Conservation (phyloP, 2,329 filamentous ascomycete species). For the Penicillium italicum region DNA sequence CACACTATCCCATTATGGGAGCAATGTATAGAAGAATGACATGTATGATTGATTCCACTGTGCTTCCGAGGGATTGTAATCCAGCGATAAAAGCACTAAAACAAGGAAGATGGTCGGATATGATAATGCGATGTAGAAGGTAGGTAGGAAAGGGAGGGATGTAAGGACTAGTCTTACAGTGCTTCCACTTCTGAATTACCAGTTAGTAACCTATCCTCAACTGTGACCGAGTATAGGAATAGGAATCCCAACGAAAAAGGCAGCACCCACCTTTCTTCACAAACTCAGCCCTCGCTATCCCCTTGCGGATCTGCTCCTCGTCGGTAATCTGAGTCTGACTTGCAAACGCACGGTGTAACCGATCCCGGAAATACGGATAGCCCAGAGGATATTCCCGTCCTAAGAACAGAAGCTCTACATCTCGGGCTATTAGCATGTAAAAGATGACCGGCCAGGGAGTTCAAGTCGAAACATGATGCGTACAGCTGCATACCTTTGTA, state of each 20-base stretch:
- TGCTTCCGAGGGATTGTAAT: not conserved
- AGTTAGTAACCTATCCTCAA: conserved; percentile 1
- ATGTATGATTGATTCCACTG: conserved; percentile 8
- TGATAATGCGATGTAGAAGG: not conserved
- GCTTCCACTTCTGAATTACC: conserved; percentile 74
- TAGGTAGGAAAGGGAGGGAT: not conserved
- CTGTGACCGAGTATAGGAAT: not conserved
- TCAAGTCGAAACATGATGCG: not conserved
- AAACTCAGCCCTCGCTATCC: conserved; percentile 75
- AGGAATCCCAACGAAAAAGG: not conserved
- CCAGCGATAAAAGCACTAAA: not conserved
- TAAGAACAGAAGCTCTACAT: conserved; percentile 73
- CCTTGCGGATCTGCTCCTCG: conserved; percentile 70
- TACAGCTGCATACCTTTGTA: conserved; percentile 68
- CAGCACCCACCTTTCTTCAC: conserved; percentile 73
- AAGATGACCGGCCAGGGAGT: not conserved
- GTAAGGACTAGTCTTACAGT: conserved; percentile 58
- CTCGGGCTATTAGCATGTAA: not conserved
- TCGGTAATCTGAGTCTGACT: conserved; percentile 67
- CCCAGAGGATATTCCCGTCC: conserved; percentile 85
- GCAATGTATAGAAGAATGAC: conserved; percentile 22
- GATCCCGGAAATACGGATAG: conserved; percentile 73
- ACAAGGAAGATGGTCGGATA: not conserved
- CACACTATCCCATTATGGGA: conserved; percentile 19
- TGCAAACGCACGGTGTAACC: conserved; percentile 81